Base-by-base conservation (phyloP, 176 grass and related monocot genomes). In the Oryza australiensis region DNA sequence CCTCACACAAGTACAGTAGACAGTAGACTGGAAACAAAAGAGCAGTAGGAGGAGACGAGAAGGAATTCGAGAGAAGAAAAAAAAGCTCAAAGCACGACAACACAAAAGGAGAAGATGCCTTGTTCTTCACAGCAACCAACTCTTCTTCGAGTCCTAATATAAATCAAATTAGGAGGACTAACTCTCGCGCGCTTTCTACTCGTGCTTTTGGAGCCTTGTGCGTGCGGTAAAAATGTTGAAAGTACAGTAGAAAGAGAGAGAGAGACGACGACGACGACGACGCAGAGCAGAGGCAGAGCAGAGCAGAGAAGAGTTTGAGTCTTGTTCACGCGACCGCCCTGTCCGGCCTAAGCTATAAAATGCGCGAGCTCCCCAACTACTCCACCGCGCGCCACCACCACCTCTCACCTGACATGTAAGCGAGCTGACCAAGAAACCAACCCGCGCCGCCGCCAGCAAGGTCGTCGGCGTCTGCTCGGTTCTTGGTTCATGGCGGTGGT, bases 321-420 rank as follows among this genome's bases (percentile, higher is more conserved):
- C 75, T 70, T 0, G 29, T 62, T 86, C 88, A 98, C 95, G 92
- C 84, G 69, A 93, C 64, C 43, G 64, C 27, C 70, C 81, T 89
- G 87, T 91, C 81, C 88, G 89, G 89, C 51, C 43, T 5, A 22
- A 55, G 51, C 45, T 55, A 55, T 55, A 55, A 90, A 91, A 83
- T 7, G 84, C 73, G 84, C 73, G 66, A 33, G 67, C 88, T 43
- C 75, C 30, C 62, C 73, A 67, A 66, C 72, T 5, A 62, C 33
- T 40, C 70, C 73, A n/a, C 12, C 43, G 2, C 46, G 46, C 46
- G 14, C 11, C 24, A 26, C 6, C 42, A 46, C 26, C 43, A 11
- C 26, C 8, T 26, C 73, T 33, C 51, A 35, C 10, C 62, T 68
- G 30, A 24, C 26, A 73, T 70, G 62, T 12, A 16, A 51, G 40